These are phyloP conservation scores for Amanita molliuscula DNA, from an alignment of 768 basidiomycete genomes.

Conservation along the genomic window DNA sequence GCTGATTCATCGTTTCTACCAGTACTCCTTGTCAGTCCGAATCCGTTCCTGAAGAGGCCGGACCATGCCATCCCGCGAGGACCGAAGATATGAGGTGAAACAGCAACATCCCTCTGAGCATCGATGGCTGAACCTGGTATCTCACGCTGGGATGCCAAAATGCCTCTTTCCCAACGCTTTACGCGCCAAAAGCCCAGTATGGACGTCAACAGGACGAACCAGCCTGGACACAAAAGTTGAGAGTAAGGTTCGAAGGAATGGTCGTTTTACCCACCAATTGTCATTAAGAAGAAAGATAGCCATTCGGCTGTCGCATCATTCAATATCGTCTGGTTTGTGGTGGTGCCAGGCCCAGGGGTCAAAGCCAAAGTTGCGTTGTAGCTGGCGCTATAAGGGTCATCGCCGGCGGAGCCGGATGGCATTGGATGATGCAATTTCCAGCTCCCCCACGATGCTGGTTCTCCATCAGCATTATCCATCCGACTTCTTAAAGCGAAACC, in stretches of 20 bases:
- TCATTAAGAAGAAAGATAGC: constrained; percentile 94
- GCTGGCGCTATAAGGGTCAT: constrained; percentile 30
- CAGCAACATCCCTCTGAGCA: constrained; percentile 11
- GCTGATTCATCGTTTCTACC: constrained; percentile 16
- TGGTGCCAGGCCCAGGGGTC: constrained; percentile 14
- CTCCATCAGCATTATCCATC: constrained; percentile 28
- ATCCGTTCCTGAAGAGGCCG: constrained; percentile 34
- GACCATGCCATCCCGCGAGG: constrained; percentile 27
- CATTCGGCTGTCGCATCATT: constrained; percentile 81
- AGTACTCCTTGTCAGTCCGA: constrained; percentile 25
- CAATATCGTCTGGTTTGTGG: constrained; percentile 32
- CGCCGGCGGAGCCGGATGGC: constrained; percentile 38
- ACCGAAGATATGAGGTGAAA: constrained; percentile 29
- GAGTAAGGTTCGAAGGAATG: neutral
- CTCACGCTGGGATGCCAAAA: constrained; percentile 44
- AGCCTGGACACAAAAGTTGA: constrained; percentile 31
- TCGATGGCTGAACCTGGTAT: constrained; percentile 12
- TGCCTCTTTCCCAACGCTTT: constrained; percentile 79
- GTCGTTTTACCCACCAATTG: constrained; percentile 41
- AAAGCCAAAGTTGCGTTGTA: constrained; percentile 12
- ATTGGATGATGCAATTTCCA: constrained; percentile 15
- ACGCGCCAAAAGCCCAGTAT: constrained; percentile 84
- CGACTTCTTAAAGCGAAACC: constrained; percentile 69
- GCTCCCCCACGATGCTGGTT: constrained; percentile 20
- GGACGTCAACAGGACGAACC: constrained; percentile 87